Percentiles rank a stretch among this genome's conserved stretches.
phyloP scores from a whole-genome alignment of 352 stramenopile genomes.

The Pelagophyceae sp. region DNA sequence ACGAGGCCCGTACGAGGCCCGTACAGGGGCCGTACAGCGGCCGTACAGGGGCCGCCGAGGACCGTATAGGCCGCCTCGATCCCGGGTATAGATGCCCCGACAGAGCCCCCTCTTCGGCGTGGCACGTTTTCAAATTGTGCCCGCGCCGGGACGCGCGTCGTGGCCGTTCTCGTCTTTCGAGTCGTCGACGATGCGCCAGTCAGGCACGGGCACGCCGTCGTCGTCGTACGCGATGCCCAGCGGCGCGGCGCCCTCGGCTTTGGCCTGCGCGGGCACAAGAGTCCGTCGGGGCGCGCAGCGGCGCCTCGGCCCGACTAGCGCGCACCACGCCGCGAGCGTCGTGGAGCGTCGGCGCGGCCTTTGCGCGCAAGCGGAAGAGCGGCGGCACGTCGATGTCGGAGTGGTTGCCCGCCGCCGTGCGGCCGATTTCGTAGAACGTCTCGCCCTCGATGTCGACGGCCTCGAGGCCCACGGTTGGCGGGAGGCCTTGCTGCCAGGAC shows the following conservation, averaged over 20 bases:
- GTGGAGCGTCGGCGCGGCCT: neutral
- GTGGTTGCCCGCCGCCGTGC: neutral
- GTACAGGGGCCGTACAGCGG: too few species aligned
- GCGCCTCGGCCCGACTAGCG: neutral
- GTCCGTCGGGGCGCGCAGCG: neutral
- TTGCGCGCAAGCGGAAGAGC: neutral
- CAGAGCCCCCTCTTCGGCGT: too few species aligned
- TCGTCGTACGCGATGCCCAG: slow-evolving; percentile 16
- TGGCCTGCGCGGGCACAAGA: neutral
- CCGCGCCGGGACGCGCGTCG: neutral
- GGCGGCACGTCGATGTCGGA: neutral
- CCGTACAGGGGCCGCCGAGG: too few species aligned
- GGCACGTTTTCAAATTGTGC: too few species aligned
- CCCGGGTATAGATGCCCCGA: too few species aligned
- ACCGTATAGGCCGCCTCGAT: too few species aligned
- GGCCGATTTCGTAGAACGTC: neutral
- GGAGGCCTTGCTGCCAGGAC: too few species aligned
- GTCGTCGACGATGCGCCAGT: slow-evolving; percentile 3
- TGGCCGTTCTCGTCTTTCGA: neutral
- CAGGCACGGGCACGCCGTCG: slow-evolving; percentile 1
- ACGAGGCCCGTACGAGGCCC: too few species aligned
- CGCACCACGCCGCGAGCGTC: neutral
- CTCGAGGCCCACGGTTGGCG: too few species aligned
- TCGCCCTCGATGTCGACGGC: slow-evolving; percentile 8
- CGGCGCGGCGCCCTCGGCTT: neutral